Conservation (phyloP, 129 eudicot genomes). For the Sambucus nigra region DNA sequence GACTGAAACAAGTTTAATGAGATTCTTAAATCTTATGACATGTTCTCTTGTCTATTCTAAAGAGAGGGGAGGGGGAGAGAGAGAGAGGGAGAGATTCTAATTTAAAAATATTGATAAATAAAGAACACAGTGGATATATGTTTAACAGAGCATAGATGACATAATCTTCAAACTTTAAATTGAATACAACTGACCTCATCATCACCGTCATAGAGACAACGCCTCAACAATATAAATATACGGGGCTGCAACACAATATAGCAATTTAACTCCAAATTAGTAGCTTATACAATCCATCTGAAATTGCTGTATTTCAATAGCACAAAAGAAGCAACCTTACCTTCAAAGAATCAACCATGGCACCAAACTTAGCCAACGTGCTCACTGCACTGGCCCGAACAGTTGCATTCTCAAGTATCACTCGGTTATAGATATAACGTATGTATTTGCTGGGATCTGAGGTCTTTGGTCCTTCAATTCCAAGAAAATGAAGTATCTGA, state of each 20-base stretch:
- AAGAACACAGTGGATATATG: no score
- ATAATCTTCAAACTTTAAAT: no score
- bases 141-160: no score
- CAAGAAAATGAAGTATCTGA: conserved; percentile 93
- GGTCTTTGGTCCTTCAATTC: conserved; percentile 96
- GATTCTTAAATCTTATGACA: no score
- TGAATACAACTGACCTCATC: conserved; percentile 99
- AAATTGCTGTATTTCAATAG: neutral
- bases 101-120: no score
- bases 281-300: neutral
- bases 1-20: no score
- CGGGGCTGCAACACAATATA: conserved; percentile 69
- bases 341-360: conserved; percentile 81
- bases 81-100: no score
- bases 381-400: conserved; percentile 94
- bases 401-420: conserved; percentile 95
- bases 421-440: conserved; percentile 87
- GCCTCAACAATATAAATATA: conserved; percentile 66
- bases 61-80: no score
- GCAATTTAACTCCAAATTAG: conserved; percentile 2
- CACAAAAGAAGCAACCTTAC: conserved; percentile 28
- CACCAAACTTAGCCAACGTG: conserved; percentile 93
- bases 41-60: no score
- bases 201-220: conserved; percentile 87
- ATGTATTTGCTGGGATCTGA: conserved; percentile 93